These are phyloP conservation scores for Lentinula raphanica DNA, from an alignment of 768 basidiomycete genomes.

Conservation along the genomic window DNA sequence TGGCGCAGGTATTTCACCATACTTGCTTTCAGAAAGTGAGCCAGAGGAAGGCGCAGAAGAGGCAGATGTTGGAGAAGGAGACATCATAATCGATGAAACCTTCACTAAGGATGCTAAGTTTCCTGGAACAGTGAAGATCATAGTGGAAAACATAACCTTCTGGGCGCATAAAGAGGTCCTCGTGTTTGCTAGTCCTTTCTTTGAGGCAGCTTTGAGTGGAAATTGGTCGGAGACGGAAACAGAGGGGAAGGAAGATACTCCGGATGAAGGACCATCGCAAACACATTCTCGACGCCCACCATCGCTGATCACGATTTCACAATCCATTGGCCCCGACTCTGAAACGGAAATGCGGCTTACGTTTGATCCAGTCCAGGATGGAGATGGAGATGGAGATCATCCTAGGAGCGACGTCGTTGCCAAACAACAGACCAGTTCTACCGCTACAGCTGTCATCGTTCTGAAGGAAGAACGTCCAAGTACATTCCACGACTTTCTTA, in stretches of 20 bases:
- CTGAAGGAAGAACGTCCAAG: conserved; percentile 83
- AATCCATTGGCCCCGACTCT: conserved; percentile 58
- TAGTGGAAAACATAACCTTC: conserved; percentile 85
- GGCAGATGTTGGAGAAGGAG: conserved; percentile 58
- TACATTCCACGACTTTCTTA: conserved; percentile 91
- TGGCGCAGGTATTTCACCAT: conserved; percentile 72
- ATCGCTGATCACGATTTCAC: conserved; percentile 80
- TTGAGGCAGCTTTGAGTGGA: conserved; percentile 85
- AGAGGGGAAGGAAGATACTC: background rate
- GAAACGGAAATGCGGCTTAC: conserved; percentile 57
- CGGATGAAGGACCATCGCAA: background rate
- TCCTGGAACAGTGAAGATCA: conserved; percentile 86
- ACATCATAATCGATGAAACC: conserved; percentile 76
- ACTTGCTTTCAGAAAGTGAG: conserved; percentile 75
- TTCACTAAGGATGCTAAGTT: conserved; percentile 64
- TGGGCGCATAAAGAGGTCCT: conserved; percentile 93
- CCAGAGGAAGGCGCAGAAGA: conserved; percentile 66
- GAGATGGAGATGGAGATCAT: conserved; percentile 31
- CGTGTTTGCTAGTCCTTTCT: conserved; percentile 92
- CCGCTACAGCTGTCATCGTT: conserved; percentile 79
- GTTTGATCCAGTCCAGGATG: conserved; percentile 42
- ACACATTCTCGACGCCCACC: conserved; percentile 17
- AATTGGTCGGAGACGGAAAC: conserved; percentile 89
- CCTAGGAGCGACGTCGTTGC: conserved; percentile 36
- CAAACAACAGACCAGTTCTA: conserved; percentile 46